Evolutionary conservation across 23 red algal genomes (phyloP), one percentile per base, ranked within the genome.

Genomic region (Gracilariopsis chorda): DNA sequence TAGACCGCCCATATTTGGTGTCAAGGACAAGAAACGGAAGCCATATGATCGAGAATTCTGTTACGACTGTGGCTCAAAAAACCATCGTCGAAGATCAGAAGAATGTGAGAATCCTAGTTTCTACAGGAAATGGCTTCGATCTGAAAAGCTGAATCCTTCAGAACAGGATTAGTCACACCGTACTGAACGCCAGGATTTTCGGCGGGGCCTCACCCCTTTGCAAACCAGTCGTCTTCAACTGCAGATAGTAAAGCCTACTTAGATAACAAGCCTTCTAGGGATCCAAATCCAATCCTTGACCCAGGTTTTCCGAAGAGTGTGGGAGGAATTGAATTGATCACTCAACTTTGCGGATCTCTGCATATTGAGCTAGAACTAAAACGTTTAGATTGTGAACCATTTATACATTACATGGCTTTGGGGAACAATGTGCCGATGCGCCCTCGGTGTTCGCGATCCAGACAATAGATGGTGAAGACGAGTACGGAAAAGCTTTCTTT

Each of bases 371-470:
- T 84, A 4, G 9, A 87, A 34, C 62, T 87, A 1, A 17, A 45
- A 2, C 79, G 52, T 21, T 19, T 63, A 17, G 24, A 84, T 48
- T 42, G 35, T 19, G 56, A 84, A 39, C 79, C 79, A n/a, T 84
- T 84, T 65, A 12, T 51, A 0, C n/a, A n/a, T 48, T 9, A 2
- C 20, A 84, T 27, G 4, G 49, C 14, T 84, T 46, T 63, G 79
- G 52, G 19, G 28, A 16, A 4, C n/a, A 84, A 23, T 84, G 79
- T 32, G 58, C 2, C 40, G 79, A 84, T 30, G 33, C 28, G 37
- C 17, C 7, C 7, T 84, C 19, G 79, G 17, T 57, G 64, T 25
- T 27, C 4, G 25, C 52, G 43, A 63, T 84, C 9, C 36, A 12
- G 20, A 23, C 64, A 12, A 46, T 13, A 7, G 79, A 63, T 8